A percentile compares a stretch with the other conserved stretches of the same genome.
These are phyloP conservation scores for Phialophora macrospora DNA, from an alignment of 2,329 filamentous ascomycete genomes.

Conservation along the genomic window DNA sequence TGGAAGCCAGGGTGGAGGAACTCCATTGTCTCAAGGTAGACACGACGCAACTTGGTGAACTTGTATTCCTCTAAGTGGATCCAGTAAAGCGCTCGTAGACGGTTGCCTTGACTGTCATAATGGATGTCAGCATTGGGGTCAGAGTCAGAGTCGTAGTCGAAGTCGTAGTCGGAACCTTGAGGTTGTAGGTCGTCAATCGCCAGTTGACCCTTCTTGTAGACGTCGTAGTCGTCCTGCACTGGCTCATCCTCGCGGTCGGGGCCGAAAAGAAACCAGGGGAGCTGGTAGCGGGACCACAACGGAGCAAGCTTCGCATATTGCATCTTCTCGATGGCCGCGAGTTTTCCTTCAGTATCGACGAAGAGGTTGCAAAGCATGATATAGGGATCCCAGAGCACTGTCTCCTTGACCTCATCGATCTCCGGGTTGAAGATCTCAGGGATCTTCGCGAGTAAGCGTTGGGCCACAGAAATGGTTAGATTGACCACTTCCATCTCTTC, in stretches of 20 bases:
- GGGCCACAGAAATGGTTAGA: not conserved
- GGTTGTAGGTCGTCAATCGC: not conserved
- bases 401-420: not conserved
- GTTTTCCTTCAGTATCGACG: not conserved
- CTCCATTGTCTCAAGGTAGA: constrained; percentile 2
- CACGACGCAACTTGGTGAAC: not conserved
- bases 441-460: not conserved
- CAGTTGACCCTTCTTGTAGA: not conserved
- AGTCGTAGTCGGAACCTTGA: not conserved
- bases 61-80: not conserved
- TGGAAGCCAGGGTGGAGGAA: not conserved
- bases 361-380: not conserved
- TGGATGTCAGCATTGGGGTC: not conserved
- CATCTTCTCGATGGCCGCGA: not conserved
- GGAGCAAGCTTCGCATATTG: not conserved
- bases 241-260: not conserved
- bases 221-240: not conserved
- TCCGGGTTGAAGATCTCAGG: not conserved
- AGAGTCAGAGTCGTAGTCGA: not conserved
- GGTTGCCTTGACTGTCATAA: not conserved
- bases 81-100: not conserved
- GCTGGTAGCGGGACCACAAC: constrained; percentile 1
- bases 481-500: not conserved
- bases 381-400: not conserved
- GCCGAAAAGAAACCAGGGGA: not conserved